Evolutionary conservation across 495 filamentous ascomycete species (phyloP).

Genomic region (Gamarada debralockiae): DNA sequence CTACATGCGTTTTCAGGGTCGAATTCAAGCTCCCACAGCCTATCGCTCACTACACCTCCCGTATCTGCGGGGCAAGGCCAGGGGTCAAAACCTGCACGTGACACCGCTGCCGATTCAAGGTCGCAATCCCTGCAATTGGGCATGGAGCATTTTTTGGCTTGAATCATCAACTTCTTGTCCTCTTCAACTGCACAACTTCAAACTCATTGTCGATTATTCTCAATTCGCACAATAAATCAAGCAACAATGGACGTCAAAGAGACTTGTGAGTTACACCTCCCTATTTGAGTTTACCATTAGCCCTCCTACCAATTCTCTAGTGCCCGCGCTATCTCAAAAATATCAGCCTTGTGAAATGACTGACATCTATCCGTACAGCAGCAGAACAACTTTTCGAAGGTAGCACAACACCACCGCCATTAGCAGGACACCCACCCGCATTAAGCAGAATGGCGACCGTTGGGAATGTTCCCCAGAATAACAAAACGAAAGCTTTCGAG

Average conservation of each 20-base stretch:
- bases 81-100: too few species aligned
- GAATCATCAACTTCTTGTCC: too few species aligned
- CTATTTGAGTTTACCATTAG: neutral
- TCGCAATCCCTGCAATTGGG: too few species aligned
- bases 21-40: too few species aligned
- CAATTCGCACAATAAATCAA: neutral
- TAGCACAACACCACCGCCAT: conserved; percentile 24
- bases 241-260: neutral
- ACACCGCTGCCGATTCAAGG: too few species aligned
- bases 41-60: too few species aligned
- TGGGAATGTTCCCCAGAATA: conserved; percentile 14
- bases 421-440: conserved; percentile 19
- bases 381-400: conserved; percentile 13
- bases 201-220: neutral
- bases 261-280: neutral
- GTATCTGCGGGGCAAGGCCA: too few species aligned
- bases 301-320: too few species aligned
- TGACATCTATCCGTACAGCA: conserved; percentile 6
- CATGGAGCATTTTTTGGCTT: too few species aligned
- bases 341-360: too few species aligned
- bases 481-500: conserved; percentile 20
- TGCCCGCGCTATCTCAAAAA: too few species aligned
- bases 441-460: conserved; percentile 23
- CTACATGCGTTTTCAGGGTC: too few species aligned
- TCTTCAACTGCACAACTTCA: neutral